Evolutionary conservation across 169 alveolate genomes (phyloP).

Genomic region (Cryptosporidium viatorum): DNA sequence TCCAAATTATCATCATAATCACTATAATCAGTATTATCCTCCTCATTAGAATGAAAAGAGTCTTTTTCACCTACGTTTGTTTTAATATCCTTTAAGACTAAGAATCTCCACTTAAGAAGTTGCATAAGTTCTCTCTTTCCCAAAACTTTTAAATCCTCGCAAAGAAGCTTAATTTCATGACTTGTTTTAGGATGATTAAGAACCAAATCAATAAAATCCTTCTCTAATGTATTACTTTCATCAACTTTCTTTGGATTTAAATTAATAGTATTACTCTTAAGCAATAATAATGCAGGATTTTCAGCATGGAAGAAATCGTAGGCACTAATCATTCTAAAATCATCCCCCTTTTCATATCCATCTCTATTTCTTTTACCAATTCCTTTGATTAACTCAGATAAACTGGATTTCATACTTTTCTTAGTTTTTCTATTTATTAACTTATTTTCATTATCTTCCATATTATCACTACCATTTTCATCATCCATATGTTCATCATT

Average conservation of each 20-base stretch:
- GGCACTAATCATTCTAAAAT: slow-evolving; percentile 80
- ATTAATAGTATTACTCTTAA: slow-evolving; percentile 79
- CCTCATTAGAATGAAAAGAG: slow-evolving; percentile 71
- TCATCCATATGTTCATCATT: slow-evolving; percentile 70
- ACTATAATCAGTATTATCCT: background rate
- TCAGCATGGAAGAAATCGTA: slow-evolving; percentile 82
- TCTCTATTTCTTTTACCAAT: slow-evolving; percentile 85
- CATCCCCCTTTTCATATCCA: slow-evolving; percentile 89
- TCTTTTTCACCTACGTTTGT: background rate
- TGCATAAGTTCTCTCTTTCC: slow-evolving; percentile 88
- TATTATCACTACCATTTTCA: slow-evolving; percentile 68
- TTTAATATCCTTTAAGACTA: slow-evolving; percentile 71
- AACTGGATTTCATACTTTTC: slow-evolving; percentile 78
- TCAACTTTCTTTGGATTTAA: slow-evolving; percentile 75
- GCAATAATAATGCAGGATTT: slow-evolving; percentile 83
- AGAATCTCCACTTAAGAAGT: slow-evolving; percentile 89
- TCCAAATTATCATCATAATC: slow-evolving; percentile 75
- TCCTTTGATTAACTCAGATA: slow-evolving; percentile 83
- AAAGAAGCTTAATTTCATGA: slow-evolving; percentile 82
- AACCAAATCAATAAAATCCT: slow-evolving; percentile 68
- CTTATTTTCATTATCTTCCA: slow-evolving; percentile 69
- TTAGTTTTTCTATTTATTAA: slow-evolving; percentile 56
- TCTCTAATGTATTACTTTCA: slow-evolving; percentile 69
- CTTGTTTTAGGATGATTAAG: slow-evolving; percentile 82
- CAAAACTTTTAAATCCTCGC: slow-evolving; percentile 83